Evolutionary conservation across 495 filamentous ascomycete species (phyloP).

Genomic region (Neurospora sp.): DNA sequence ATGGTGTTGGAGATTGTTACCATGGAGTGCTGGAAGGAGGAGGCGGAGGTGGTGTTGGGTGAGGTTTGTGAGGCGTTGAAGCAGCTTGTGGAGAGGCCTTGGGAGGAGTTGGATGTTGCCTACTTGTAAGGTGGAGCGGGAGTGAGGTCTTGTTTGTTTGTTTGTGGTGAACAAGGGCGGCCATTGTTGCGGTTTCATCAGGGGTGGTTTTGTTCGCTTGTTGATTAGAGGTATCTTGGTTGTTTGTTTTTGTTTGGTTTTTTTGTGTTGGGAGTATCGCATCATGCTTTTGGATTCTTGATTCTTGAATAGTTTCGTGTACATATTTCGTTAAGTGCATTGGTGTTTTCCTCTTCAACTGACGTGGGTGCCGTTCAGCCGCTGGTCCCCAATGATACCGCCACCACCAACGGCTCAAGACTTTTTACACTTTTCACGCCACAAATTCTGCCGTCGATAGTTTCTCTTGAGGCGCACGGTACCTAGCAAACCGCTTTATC

Average conservation of each 20-base stretch:
- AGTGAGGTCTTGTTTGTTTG: background rate
- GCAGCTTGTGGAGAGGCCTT: conserved; percentile 20
- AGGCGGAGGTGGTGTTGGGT: conserved; percentile 25
- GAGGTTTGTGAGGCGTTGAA: conserved; percentile 22
- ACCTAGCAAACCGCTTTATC: background rate
- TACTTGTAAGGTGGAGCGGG: background rate
- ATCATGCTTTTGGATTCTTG: background rate
- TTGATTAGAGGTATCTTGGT: background rate
- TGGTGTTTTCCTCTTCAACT: background rate
- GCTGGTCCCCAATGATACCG: background rate
- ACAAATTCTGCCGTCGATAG: background rate
- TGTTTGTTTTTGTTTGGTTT: background rate
- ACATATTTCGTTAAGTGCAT: background rate
- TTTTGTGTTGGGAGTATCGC: background rate
- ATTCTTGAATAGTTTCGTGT: background rate
- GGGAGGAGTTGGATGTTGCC: conserved; percentile 3
- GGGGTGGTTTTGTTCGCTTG: background rate
- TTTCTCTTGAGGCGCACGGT: background rate
- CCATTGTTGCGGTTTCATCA: background rate
- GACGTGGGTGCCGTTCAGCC: background rate
- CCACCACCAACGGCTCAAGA: background rate
- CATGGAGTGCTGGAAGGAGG: conserved; percentile 29
- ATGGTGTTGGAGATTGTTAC: conserved; percentile 35
- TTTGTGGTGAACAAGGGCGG: background rate
- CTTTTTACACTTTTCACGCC: background rate